phyloP scores from a whole-genome alignment of 1,139 yeast species.

The Lodderomyces pseudojiufengensis region DNA sequence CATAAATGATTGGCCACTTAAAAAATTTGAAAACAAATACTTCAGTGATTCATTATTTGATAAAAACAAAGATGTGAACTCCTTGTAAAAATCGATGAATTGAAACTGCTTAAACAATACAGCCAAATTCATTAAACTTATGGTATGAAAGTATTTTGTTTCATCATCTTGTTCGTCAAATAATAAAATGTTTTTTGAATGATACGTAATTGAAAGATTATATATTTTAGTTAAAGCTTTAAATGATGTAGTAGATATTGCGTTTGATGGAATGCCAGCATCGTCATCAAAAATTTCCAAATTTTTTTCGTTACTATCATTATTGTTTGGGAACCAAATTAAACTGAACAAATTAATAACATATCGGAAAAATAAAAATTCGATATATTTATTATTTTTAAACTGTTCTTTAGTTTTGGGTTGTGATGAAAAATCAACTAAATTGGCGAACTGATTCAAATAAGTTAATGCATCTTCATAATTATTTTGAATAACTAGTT shows the following conservation, averaged over 20 bases:
- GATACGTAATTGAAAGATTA: constrained; percentile 21
- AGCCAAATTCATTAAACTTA: constrained; percentile 21
- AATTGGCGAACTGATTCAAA: constrained; percentile 18
- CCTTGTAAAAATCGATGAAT: constrained; percentile 22
- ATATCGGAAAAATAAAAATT: constrained; percentile 25
- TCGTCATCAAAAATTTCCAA: too few relatives aligned
- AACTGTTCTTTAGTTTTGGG: constrained; percentile 20
- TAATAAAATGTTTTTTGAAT: constrained; percentile 20
- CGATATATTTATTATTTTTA: constrained; percentile 22
- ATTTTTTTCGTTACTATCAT: background rate
- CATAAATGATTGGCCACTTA: constrained; percentile 11
- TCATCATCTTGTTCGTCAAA: constrained; percentile 15
- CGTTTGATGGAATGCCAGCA: too few relatives aligned
- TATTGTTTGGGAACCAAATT: constrained; percentile 19
- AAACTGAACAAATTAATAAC: constrained; percentile 19
- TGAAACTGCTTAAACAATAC: constrained; percentile 24
- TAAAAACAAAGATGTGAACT: constrained; percentile 18
- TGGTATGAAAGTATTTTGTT: constrained; percentile 20
- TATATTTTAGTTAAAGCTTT: constrained; percentile 19
- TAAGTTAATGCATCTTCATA: constrained; percentile 20
- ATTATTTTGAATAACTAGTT: constrained; percentile 17
- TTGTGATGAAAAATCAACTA: constrained; percentile 24
- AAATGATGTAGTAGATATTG: constrained; percentile 8
- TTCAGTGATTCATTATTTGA: constrained; percentile 8
- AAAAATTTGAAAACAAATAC: constrained; percentile 3